These are phyloP conservation scores for Fraxinus angustifolia DNA, from an alignment of 305 asterid species.

Conservation along the genomic window DNA sequence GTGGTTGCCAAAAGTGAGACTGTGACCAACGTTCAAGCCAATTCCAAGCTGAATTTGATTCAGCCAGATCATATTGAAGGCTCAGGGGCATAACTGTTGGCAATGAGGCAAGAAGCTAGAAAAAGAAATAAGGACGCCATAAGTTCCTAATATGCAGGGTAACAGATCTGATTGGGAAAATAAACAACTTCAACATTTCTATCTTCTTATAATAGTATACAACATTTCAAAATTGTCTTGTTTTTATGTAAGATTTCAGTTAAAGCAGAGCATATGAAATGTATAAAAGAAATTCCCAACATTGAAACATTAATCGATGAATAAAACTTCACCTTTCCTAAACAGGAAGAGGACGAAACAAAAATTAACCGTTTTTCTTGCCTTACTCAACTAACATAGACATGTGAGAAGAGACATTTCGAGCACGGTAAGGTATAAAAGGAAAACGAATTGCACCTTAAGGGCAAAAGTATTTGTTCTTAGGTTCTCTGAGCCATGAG, in stretches of 20 bases:
- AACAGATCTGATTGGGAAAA: neutral
- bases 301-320: neutral
- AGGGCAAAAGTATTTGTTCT: neutral
- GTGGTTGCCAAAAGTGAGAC: conserved; percentile 75
- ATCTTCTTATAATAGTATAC: neutral
- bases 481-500: conserved; percentile 2
- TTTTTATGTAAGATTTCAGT: neutral
- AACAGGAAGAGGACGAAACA: neutral
- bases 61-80: conserved; percentile 72
- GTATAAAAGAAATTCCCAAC: neutral
- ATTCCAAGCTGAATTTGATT: conserved; percentile 75
- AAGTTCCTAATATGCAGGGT: conserved; percentile 10
- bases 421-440: neutral
- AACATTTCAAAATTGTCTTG: neutral
- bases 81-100: conserved; percentile 78
- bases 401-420: neutral
- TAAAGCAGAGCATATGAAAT: neutral
- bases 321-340: neutral
- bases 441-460: neutral
- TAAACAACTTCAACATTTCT: neutral
- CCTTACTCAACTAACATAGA: neutral
- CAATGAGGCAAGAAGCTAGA: conserved; percentile 62
- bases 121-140: conserved; percentile 19
- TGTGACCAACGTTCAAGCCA: conserved; percentile 95
- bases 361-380: neutral